phyloP scores from a whole-genome alignment of 2,329 filamentous ascomycete species.

The Cladobotryum mycophilum region DNA sequence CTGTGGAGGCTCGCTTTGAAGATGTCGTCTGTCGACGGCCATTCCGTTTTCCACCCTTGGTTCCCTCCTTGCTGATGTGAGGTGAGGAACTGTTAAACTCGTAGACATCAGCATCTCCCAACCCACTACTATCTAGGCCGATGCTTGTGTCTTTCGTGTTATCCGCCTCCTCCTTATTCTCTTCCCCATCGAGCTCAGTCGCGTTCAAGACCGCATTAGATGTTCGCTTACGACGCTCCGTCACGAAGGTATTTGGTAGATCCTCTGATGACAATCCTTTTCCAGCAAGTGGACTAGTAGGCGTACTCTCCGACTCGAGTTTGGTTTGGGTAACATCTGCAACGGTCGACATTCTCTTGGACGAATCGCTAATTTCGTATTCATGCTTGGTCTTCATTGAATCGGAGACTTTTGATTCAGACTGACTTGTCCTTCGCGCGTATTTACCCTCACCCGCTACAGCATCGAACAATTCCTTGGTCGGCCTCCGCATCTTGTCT shows the following conservation, averaged over 20 bases:
- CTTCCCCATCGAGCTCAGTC: constrained; percentile 8
- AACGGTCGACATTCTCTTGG: constrained; percentile 23
- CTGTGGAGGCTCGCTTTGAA: constrained; percentile 34
- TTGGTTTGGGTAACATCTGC: constrained; percentile 4
- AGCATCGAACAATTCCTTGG: constrained; percentile 68
- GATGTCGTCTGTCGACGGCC: constrained; percentile 28
- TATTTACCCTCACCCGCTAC: constrained; percentile 59
- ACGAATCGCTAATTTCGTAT: constrained; percentile 22
- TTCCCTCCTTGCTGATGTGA: constrained; percentile 25
- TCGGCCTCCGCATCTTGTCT: constrained; percentile 77
- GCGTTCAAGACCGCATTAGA: constrained; percentile 24
- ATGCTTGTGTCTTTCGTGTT: constrained; percentile 12
- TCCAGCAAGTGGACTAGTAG: constrained; percentile 37
- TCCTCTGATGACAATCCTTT: constrained; percentile 28
- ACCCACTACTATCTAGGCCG: constrained; percentile 16
- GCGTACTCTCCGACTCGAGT: constrained; percentile 17
- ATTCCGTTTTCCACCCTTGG: constrained; percentile 19
- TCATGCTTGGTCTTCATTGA: constrained; percentile 28
- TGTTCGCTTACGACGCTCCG: constrained; percentile 36
- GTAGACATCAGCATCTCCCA: constrained; percentile 42
- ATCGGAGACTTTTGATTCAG: constrained; percentile 21
- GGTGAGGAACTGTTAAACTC: constrained; percentile 48
- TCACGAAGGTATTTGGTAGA: constrained; percentile 28
- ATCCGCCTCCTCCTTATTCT: constrained; percentile 2
- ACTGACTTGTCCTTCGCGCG: constrained; percentile 35